These are phyloP conservation scores for Eruca vesicaria DNA, from an alignment of 441 rosid genomes.

Conservation along the genomic window DNA sequence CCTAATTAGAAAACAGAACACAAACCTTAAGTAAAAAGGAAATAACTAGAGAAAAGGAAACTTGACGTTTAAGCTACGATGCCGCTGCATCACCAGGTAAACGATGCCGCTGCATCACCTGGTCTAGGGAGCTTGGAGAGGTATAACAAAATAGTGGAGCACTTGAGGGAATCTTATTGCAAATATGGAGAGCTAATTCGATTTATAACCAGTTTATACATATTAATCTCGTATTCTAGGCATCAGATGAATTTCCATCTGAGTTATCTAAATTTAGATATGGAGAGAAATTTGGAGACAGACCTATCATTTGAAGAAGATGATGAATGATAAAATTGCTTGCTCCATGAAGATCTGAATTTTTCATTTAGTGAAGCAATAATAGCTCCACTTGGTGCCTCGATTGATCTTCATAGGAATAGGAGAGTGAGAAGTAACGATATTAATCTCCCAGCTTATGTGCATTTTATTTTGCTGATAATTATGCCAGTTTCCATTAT, in stretches of 20 bases:
- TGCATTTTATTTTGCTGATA: background rate
- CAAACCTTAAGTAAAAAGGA: too few species aligned
- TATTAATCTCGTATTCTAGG: background rate
- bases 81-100: too few species aligned
- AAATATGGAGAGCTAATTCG: conserved; percentile 60
- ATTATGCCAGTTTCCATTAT: background rate
- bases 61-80: too few species aligned
- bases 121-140: conserved; percentile 67
- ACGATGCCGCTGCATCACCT: too few species aligned
- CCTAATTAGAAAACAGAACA: too few species aligned
- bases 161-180: conserved; percentile 62
- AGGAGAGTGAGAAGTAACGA: background rate
- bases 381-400: background rate
- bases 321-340: background rate
- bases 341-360: background rate
- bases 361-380: background rate
- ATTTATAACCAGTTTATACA: background rate
- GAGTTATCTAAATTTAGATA: too few species aligned
- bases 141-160: conserved; percentile 54
- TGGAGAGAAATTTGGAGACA: too few species aligned
- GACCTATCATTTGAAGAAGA: background rate
- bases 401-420: conserved; percentile 6
- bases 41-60: too few species aligned
- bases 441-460: background rate
- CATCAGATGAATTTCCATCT: background rate